Evolutionary conservation across 2,329 filamentous ascomycete species (phyloP).

Genomic region (Trichoderma sp.): DNA sequence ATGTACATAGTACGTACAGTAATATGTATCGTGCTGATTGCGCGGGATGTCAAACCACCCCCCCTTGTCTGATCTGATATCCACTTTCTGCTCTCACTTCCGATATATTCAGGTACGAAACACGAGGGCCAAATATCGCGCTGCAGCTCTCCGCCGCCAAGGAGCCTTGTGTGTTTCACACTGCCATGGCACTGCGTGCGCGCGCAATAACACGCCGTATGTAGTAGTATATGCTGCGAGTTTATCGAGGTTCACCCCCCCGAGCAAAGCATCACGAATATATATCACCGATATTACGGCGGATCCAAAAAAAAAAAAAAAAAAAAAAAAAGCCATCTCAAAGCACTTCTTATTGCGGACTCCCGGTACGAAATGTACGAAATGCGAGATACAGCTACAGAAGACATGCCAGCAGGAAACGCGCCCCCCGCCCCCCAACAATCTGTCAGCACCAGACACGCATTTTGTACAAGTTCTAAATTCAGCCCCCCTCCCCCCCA

Average conservation of each 20-base stretch:
- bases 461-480: constrained; percentile 1
- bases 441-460: constrained; percentile 1
- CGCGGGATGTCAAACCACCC: neutral
- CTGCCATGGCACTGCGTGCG: neutral
- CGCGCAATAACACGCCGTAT: neutral
- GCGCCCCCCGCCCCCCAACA: neutral
- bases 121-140: neutral
- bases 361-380: neutral
- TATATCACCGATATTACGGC: no score
- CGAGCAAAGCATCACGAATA: no score
- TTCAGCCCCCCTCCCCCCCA: neutral
- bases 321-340: no score
- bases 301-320: neutral
- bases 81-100: neutral
- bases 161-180: neutral
- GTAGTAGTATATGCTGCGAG: no score
- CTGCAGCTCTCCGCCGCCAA: neutral
- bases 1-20: no score
- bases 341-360: neutral
- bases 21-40: neutral
- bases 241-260: no score
- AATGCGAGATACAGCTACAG: neutral
- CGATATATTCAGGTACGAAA: neutral
- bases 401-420: neutral
- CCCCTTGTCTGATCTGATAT: neutral